Conservation (phyloP, 2,329 filamentous ascomycete species). For the Knufia petricola region DNA sequence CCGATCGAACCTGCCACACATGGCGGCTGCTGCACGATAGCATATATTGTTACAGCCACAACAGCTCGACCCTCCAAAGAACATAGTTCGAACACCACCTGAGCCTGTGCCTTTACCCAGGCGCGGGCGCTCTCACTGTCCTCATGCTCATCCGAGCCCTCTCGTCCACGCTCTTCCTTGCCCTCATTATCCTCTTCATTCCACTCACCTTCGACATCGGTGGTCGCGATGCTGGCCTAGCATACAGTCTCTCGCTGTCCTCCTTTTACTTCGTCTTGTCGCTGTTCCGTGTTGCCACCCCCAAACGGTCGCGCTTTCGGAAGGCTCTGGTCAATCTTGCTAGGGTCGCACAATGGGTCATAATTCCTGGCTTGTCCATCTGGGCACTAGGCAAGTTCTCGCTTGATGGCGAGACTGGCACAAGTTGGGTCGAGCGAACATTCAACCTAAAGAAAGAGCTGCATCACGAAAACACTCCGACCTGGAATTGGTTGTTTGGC, state of each 20-base stretch:
- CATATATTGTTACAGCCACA: not conserved
- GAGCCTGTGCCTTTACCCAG: slow-evolving; percentile 44
- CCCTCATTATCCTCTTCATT: slow-evolving; percentile 89
- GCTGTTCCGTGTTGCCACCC: slow-evolving; percentile 66
- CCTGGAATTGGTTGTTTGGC: slow-evolving; percentile 83
- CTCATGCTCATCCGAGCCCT: slow-evolving; percentile 50
- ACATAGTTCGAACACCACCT: slow-evolving; percentile 60
- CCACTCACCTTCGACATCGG: slow-evolving; percentile 97
- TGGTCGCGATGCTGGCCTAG: slow-evolving; percentile 84
- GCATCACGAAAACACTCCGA: slow-evolving; percentile 44
- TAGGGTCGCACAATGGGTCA: slow-evolving; percentile 70
- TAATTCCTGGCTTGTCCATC: slow-evolving; percentile 78
- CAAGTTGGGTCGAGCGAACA: slow-evolving; percentile 72
- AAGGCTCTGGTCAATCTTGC: slow-evolving; percentile 61
- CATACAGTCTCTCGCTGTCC: slow-evolving; percentile 82
- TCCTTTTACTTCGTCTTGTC: slow-evolving; percentile 88
- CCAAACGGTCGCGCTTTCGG: slow-evolving; percentile 65
- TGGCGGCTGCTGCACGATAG: slow-evolving; percentile 1
- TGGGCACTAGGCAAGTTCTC: slow-evolving; percentile 95
- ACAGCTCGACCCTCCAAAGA: not conserved
- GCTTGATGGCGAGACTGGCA: slow-evolving; percentile 64
- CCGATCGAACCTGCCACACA: not conserved
- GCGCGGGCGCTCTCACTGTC: slow-evolving; percentile 4
- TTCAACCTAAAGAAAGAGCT: slow-evolving; percentile 55
- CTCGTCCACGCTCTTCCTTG: slow-evolving; percentile 74